Evolutionary conservation across 805 yeast species (phyloP).

Genomic region (Yamadazyma kitorensis): DNA sequence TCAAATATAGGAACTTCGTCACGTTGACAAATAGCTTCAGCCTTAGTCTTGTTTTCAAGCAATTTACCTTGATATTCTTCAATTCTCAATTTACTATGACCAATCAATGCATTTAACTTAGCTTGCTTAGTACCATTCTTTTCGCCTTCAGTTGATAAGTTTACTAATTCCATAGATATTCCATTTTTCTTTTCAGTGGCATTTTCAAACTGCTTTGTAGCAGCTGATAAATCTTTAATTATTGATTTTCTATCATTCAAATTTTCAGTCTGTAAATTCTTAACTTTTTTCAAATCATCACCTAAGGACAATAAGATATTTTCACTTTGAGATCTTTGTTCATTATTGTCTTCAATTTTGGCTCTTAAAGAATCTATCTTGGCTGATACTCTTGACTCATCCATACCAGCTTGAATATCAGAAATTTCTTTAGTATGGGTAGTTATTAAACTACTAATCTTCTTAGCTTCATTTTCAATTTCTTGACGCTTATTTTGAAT

Average conservation of each 20-base stretch:
- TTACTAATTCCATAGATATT: too few relatives aligned
- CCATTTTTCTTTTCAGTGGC: too few relatives aligned
- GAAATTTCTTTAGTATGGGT: constrained; percentile 21
- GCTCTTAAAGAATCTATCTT: constrained; percentile 35
- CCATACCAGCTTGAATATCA: constrained; percentile 36
- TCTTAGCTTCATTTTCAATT: constrained; percentile 5
- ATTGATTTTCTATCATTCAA: not conserved
- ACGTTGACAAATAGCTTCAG: constrained; percentile 43
- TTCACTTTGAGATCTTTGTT: constrained; percentile 24
- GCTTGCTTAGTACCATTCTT: too few relatives aligned
- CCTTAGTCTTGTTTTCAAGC: constrained; percentile 19
- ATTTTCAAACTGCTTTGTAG: too few relatives aligned
- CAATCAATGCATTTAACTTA: too few relatives aligned
- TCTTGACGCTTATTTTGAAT: constrained; percentile 7
- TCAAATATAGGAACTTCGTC: constrained; percentile 42
- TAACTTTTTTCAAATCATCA: constrained; percentile 16
- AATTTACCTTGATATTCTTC: constrained; percentile 26
- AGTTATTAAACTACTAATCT: not conserved
- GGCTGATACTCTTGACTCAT: constrained; percentile 45
- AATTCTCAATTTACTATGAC: too few relatives aligned
- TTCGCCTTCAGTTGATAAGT: too few relatives aligned
- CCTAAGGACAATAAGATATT: constrained; percentile 28
- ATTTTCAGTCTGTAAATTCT: not conserved
- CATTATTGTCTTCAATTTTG: constrained; percentile 27
- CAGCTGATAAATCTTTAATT: too few relatives aligned